Percentiles rank a stretch among this genome's conserved stretches.
phyloP scores from a whole-genome alignment of 768 basidiomycete species.

The Lentinula aciculospora region DNA sequence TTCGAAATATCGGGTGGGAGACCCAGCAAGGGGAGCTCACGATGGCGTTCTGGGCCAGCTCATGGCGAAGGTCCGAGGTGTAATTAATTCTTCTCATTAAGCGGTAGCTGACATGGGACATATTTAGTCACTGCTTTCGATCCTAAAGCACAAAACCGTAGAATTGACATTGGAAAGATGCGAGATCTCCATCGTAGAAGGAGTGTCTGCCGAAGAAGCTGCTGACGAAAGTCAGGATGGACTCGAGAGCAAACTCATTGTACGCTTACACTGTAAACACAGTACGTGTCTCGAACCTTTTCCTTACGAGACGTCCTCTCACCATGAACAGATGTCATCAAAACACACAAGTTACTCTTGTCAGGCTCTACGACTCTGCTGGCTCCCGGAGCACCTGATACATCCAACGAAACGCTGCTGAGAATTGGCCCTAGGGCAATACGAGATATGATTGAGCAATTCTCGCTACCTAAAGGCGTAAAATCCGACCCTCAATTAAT shows the following conservation, averaged over 20 bases:
- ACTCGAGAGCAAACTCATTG: conserved; percentile 65
- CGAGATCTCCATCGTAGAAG: conserved; percentile 65
- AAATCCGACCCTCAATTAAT: conserved; percentile 75
- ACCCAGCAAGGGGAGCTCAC: conserved; percentile 15
- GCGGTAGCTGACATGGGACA: neutral
- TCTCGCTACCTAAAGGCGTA: conserved; percentile 54
- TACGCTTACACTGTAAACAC: conserved; percentile 79
- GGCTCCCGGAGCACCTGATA: conserved; percentile 61
- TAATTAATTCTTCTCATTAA: neutral
- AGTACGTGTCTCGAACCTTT: conserved; percentile 35
- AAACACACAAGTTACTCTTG: conserved; percentile 72
- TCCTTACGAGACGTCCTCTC: neutral
- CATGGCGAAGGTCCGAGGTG: conserved; percentile 51
- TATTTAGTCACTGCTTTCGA: conserved; percentile 59
- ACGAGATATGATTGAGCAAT: conserved; percentile 79
- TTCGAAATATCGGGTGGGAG: conserved; percentile 49
- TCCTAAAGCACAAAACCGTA: conserved; percentile 66
- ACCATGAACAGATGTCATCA: conserved; percentile 56
- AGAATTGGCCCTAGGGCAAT: conserved; percentile 70
- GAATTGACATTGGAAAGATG: conserved; percentile 77
- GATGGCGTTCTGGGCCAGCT: conserved; percentile 58
- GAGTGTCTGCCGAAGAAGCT: conserved; percentile 25
- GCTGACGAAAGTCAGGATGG: conserved; percentile 47
- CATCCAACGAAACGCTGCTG: conserved; percentile 53
- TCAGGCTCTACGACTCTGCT: conserved; percentile 52